Percentiles rank a stretch among this genome's conserved stretches.
phyloP scores from a whole-genome alignment of 148 eudicot species.

The Camellia sinensis region DNA sequence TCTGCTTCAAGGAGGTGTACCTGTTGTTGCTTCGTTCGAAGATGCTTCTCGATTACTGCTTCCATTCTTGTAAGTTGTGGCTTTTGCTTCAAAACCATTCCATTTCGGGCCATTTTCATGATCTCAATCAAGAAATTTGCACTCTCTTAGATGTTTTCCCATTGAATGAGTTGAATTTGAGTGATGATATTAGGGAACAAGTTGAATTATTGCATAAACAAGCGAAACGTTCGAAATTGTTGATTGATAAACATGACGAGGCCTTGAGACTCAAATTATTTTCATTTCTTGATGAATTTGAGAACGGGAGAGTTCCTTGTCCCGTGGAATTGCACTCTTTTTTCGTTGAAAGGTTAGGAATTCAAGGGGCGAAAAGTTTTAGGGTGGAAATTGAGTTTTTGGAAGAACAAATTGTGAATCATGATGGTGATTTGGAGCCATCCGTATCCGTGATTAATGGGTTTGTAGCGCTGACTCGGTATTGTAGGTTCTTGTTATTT shows the following conservation, averaged over 20 bases:
- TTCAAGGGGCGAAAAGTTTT: conserved; percentile 43
- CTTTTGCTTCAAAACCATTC: conserved; percentile 69
- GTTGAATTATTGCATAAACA: conserved; percentile 66
- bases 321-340: conserved; percentile 36
- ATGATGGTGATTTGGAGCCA: conserved; percentile 77
- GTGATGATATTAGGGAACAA: conserved; percentile 69
- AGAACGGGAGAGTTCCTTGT: conserved; percentile 45
- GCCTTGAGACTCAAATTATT: conserved; percentile 45
- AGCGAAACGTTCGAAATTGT: conserved; percentile 42
- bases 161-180: conserved; percentile 40
- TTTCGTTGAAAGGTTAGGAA: conserved; percentile 53
- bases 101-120: conserved; percentile 84
- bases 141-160: conserved; percentile 89
- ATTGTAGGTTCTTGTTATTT: conserved; percentile 68
- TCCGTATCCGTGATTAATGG: conserved; percentile 57
- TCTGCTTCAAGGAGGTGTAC: conserved; percentile 84
- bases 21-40: conserved; percentile 68
- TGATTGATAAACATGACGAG: conserved; percentile 65
- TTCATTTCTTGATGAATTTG: conserved; percentile 53
- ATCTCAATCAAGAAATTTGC: conserved; percentile 64
- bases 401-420: conserved; percentile 81
- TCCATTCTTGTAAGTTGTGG: conserved; percentile 69
- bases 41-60: conserved; percentile 68
- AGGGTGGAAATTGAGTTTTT: conserved; percentile 74
- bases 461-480: conserved; percentile 66